Evolutionary conservation across 2,329 filamentous ascomycete genomes (phyloP).

Genomic region (Colletotrichum tofieldiae): DNA sequence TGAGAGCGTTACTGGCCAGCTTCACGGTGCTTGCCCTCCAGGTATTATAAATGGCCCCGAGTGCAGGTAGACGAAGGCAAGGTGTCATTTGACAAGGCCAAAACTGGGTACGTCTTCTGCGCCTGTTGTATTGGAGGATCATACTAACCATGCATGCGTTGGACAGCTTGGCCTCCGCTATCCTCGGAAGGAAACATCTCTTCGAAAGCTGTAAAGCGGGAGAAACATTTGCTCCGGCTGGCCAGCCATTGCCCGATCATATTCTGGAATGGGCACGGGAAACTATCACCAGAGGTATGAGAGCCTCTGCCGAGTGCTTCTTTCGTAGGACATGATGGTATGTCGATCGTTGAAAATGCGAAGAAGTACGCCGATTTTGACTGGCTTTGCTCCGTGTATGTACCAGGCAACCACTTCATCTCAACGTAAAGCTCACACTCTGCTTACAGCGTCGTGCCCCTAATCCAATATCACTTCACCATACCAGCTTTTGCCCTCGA

Average conservation of each 20-base stretch:
- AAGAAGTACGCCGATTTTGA: slow-evolving; percentile 15
- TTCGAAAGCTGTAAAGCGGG: neutral
- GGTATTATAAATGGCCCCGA: neutral
- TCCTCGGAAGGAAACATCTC: neutral
- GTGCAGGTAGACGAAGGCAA: slow-evolving; percentile 7
- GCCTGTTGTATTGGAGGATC: neutral
- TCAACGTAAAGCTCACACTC: neutral
- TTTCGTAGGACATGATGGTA: neutral
- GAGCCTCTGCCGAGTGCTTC: neutral
- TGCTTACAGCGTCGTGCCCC: neutral
- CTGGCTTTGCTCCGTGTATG: slow-evolving; percentile 23
- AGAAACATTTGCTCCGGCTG: neutral
- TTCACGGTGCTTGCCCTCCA: neutral
- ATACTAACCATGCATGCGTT: neutral
- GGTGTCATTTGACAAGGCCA: slow-evolving; percentile 5
- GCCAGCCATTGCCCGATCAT: neutral
- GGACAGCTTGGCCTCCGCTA: neutral
- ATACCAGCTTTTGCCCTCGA: slow-evolving; percentile 9
- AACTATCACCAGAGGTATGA: neutral
- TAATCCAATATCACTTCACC: slow-evolving; percentile 7
- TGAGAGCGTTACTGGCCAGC: neutral
- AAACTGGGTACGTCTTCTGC: slow-evolving; percentile 8
- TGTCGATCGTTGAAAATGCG: neutral
- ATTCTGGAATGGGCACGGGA: slow-evolving; percentile 2
- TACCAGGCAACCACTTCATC: too few species aligned